Percentiles rank a stretch among this genome's conserved stretches.
These are phyloP conservation scores for Cutaneotrichosporon dermatis DNA, from an alignment of 1,284 basidiomycete genomes.

Conservation along the genomic window DNA sequence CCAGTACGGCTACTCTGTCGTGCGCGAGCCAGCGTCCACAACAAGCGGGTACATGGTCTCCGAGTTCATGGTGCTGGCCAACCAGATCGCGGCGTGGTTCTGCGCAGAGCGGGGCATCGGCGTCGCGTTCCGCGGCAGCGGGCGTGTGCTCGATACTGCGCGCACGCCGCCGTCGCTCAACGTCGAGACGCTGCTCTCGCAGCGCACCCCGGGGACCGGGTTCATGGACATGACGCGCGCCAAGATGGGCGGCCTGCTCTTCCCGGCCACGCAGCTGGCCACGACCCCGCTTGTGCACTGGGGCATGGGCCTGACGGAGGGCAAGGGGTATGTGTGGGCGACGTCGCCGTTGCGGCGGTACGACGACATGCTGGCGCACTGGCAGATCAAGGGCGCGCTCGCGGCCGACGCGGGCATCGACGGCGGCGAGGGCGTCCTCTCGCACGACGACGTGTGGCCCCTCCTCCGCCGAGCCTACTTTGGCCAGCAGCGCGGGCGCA, in stretches of 20 bases:
- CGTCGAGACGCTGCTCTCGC: conserved; percentile 10
- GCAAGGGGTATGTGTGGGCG: conserved; percentile 69
- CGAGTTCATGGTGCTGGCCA: conserved; percentile 81
- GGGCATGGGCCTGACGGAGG: conserved; percentile 61
- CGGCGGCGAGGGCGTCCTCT: conserved; percentile 15
- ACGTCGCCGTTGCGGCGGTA: conserved; percentile 88
- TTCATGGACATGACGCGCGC: not conserved
- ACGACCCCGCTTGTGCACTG: conserved; percentile 54
- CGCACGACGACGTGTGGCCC: conserved; percentile 23
- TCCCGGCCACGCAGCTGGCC: not conserved
- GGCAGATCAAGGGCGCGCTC: conserved; percentile 84
- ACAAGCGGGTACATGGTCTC: conserved; percentile 55
- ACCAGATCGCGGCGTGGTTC: conserved; percentile 70
- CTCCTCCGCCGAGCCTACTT: conserved; percentile 21
- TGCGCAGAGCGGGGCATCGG: conserved; percentile 61
- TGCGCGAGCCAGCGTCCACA: not conserved
- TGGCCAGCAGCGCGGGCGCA: conserved; percentile 21
- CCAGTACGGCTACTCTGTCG: conserved; percentile 5
- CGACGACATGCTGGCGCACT: conserved; percentile 78
- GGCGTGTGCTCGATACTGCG: conserved; percentile 38
- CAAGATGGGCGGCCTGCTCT: not conserved
- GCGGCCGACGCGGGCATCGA: conserved; percentile 21
- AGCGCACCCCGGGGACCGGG: conserved; percentile 1
- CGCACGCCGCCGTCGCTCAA: not conserved
- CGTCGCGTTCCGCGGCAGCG: conserved; percentile 60